Percentiles rank a stretch among this genome's conserved stretches.
phyloP scores from a whole-genome alignment of 2,329 filamentous ascomycete genomes.

The Alternaria novae-zelandiae region DNA sequence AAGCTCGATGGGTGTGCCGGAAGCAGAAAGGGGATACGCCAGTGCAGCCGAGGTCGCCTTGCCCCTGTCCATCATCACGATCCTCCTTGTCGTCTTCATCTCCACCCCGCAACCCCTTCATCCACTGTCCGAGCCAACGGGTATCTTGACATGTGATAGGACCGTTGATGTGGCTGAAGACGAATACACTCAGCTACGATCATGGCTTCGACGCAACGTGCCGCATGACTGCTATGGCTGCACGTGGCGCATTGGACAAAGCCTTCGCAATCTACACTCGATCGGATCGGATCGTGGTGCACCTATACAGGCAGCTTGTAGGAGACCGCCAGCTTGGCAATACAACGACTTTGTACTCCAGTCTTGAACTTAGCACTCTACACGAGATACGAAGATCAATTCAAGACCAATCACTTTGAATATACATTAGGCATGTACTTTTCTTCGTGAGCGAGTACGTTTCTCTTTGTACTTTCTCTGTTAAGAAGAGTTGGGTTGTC shows the following conservation, averaged over 20 bases:
- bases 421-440: background rate
- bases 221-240: background rate
- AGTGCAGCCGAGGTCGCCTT: constrained; percentile 13
- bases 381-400: background rate
- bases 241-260: background rate
- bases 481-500: background rate
- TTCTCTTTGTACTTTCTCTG: background rate
- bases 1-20: constrained; percentile 3
- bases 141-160: background rate
- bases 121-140: background rate
- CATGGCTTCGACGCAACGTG: background rate
- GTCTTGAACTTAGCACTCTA: background rate
- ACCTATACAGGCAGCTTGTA: background rate
- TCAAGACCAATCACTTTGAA: background rate
- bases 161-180: background rate
- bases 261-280: background rate
- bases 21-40: constrained; percentile 15
- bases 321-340: background rate
- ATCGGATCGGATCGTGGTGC: background rate
- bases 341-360: background rate
- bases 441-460: background rate
- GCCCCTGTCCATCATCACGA: background rate
- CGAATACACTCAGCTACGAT: background rate
- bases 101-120: background rate
- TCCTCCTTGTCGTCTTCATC: background rate